Base-by-base conservation (phyloP, 2,329 filamentous ascomycete genomes). In the Alternaria tenuissima region DNA sequence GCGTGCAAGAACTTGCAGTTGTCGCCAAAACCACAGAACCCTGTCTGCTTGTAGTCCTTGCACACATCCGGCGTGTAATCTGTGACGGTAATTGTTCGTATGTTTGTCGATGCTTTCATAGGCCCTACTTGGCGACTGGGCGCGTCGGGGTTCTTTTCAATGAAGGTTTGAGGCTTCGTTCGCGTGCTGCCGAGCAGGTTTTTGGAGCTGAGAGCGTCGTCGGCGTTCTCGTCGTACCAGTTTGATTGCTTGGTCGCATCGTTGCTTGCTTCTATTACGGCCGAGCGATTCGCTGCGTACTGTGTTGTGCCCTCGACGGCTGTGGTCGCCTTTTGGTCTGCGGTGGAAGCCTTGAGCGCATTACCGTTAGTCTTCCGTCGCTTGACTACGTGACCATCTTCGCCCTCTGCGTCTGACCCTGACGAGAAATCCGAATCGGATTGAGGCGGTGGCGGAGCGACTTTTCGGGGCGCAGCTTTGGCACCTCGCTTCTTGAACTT, bases 21-120 rank as follows among this genome's bases (percentile, higher is more conserved):
- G 75, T 95, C 92, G 28, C 91, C 90, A 65, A 89, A 91, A 2
- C 89, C 88, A 68, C 87, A 90, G 74, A 88, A 79, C 1, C 78
- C 77, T 0, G 78, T 95, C 71, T 91, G 86, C 68, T 94, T 94
- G 79, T 92, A 95, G 75, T 98, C 95, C 78, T 98, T 98, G 80
- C 95, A 99, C 0, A 96, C 91, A 67, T 98, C 94, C 0, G 94
- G 93, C 0, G 91, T 90, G 75, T 92, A 98, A 75, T 99, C 95
- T 32, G 89, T 96, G 7, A 94, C 86, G 0, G 94, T 98, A 65
- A 96, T 90, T 2, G 91, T 96, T 52, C 95, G 89, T 57, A 99
- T 89, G 72, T 98, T 98, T 1, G 92, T 91, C 0, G 94, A 86
- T 1, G 91, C 91, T 79, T 97, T 97, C 63, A 96, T 86, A 0